A percentile compares a stretch with the other conserved stretches of the same genome.
phyloP scores from a whole-genome alignment of 352 stramenopile species.

The Pythium aquatile region DNA sequence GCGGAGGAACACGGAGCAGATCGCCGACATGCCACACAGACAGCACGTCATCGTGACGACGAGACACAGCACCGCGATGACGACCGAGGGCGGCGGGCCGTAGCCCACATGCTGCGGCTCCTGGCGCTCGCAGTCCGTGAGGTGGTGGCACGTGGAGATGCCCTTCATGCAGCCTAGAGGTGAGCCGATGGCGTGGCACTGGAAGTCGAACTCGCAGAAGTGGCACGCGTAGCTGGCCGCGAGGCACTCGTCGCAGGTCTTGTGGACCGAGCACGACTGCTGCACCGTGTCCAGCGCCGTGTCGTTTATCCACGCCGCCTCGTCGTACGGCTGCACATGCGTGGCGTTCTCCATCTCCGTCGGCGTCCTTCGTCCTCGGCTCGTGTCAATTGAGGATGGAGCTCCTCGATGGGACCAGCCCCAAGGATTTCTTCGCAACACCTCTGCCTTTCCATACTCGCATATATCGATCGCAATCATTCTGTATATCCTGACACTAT shows the following conservation, averaged over 20 bases:
- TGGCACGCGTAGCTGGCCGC: conserved; percentile 75
- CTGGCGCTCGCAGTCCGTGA: conserved; percentile 76
- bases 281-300: conserved; percentile 12
- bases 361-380: neutral
- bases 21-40: conserved; percentile 68
- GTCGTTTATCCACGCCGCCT: conserved; percentile 12
- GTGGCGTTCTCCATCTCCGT: conserved; percentile 11
- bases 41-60: conserved; percentile 84
- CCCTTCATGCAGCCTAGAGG: conserved; percentile 59
- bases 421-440: conserved; percentile 9
- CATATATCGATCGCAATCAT: neutral
- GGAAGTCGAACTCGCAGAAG: conserved; percentile 82
- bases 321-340: conserved; percentile 3
- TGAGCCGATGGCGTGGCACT: conserved; percentile 80
- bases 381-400: conserved; percentile 1
- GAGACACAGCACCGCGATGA: conserved; percentile 81
- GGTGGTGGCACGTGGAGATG: conserved; percentile 78
- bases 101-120: conserved; percentile 81
- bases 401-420: conserved; percentile 1
- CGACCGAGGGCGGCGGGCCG: conserved; percentile 71
- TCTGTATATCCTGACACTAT: neutral
- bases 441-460: conserved; percentile 3
- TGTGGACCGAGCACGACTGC: conserved; percentile 50
- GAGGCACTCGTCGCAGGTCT: conserved; percentile 76
- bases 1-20: conserved; percentile 69